Evolutionary conservation across 2,329 filamentous ascomycete genomes (phyloP), one percentile per base, ranked within the genome.

Genomic region (Colletotrichum incanum): DNA sequence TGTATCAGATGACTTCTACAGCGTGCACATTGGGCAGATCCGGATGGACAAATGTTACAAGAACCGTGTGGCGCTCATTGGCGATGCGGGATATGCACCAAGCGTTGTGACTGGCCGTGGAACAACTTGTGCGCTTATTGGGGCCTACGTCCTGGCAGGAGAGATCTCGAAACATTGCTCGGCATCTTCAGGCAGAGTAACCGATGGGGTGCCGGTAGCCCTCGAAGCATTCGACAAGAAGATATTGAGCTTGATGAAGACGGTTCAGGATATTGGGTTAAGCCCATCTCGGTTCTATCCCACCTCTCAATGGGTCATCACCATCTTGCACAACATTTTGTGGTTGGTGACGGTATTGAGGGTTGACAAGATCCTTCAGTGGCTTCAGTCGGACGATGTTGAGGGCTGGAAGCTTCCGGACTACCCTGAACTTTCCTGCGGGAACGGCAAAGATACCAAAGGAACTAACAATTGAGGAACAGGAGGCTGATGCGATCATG

Each of bases 71-170:
- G 84, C 82, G 1, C 79, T 90, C 0, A 63, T 90, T 0, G 89
- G 89, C 0, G 89, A 92, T 73, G 87, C 90, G 1, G 88, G 79
- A 0, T 86, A 85, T 74, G 85, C 84, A 31, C 86, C 88, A 0
- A 82, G 84, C 0, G 82, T 85, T 1, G 1, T 73, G 5, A 86
- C 84, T 0, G 89, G 89, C 0, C 84, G 86, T 80, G 88, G 89
- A 0, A 89, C 87, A 0, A 86, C 84, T 1, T 75, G 82, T 0
- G 84, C 84, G 0, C 75, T 91, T 0, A 76, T 87, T 0, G 85
- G 85, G 0, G 87, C 88, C 0, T 91, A 91, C 75, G 78, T 90
- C 2, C 80, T 92, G 5, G 89, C 89, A 0, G 89, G 89, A 2
- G 89, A 89, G 78, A 78, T 88, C 18, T 76, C 78, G 31, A 77